Conservation (phyloP, 768 basidiomycete species). For the Rhizopogon roseolus region DNA sequence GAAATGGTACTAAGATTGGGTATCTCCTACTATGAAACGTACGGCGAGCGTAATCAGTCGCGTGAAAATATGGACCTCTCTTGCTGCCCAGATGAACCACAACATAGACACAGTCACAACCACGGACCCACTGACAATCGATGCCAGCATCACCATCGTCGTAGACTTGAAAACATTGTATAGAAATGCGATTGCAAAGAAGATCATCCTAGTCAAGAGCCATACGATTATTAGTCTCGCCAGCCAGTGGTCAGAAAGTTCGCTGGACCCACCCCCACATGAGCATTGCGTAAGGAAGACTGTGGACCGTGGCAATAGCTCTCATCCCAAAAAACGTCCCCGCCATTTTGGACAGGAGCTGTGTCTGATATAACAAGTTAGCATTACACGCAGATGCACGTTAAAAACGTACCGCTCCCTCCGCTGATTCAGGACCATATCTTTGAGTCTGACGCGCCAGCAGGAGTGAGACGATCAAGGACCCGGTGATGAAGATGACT, state of each 20-base stretch:
- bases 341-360: slow-evolving; percentile 8
- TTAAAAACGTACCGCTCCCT: slow-evolving; percentile 32
- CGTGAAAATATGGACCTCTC: not conserved
- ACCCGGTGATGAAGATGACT: slow-evolving; percentile 5
- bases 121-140: not conserved
- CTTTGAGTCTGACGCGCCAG: slow-evolving; percentile 24
- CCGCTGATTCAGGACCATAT: slow-evolving; percentile 23
- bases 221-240: not conserved
- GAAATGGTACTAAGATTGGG: not conserved
- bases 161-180: not conserved
- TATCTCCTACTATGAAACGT: not conserved
- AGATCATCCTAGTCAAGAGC: slow-evolving; percentile 3
- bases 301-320: slow-evolving; percentile 42
- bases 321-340: slow-evolving; percentile 30
- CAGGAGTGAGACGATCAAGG: slow-evolving; percentile 7
- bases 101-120: not conserved
- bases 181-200: not conserved
- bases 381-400: not conserved
- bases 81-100: slow-evolving; percentile 3
- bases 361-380: not conserved
- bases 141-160: not conserved
- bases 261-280: slow-evolving; percentile 44
- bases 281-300: slow-evolving; percentile 45
- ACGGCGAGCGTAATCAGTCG: no score
- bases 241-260: not conserved